Evolutionary conservation across 2,329 filamentous ascomycete species (phyloP).

Genomic region (Hymenoscyphus scutula): DNA sequence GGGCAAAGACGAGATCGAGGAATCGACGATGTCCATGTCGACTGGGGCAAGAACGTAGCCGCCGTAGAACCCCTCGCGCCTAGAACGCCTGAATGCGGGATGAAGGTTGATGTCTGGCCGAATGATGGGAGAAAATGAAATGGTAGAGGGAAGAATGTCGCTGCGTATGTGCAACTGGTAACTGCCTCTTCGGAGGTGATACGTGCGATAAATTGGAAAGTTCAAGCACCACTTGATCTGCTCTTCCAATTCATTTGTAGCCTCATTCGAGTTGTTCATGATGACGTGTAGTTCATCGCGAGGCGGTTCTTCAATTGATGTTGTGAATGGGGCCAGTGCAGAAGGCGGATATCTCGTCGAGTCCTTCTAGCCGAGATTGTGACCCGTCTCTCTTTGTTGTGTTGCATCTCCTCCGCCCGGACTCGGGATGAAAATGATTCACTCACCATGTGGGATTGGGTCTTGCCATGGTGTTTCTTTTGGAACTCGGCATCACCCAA

Average conservation of each 20-base stretch:
- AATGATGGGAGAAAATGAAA: conserved; percentile 1
- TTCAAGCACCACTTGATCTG: conserved; percentile 17
- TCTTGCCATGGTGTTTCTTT: conserved; percentile 77
- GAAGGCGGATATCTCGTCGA: neutral
- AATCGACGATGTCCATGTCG: neutral
- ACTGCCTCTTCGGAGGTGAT: conserved; percentile 14
- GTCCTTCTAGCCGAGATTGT: neutral
- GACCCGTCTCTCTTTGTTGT: neutral
- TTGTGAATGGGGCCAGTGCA: neutral
- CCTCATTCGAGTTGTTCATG: neutral
- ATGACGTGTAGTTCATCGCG: neutral
- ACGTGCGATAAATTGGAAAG: conserved; percentile 23
- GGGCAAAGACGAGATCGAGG: neutral
- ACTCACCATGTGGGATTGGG: conserved; percentile 81
- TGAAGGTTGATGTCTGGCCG: neutral
- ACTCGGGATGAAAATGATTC: conserved; percentile 10
- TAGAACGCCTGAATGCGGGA: conserved; percentile 2
- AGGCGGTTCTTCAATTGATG: neutral
- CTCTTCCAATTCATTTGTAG: neutral
- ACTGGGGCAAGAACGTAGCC: neutral
- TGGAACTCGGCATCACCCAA: conserved; percentile 45
- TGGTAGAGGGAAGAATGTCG: neutral
- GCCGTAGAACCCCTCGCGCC: neutral
- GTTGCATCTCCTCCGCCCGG: neutral
- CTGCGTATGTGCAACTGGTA: conserved; percentile 13